These are phyloP conservation scores for Rhizophagus clarus DNA, from an alignment of 192 early-diverging fungal species.

Conservation along the genomic window DNA sequence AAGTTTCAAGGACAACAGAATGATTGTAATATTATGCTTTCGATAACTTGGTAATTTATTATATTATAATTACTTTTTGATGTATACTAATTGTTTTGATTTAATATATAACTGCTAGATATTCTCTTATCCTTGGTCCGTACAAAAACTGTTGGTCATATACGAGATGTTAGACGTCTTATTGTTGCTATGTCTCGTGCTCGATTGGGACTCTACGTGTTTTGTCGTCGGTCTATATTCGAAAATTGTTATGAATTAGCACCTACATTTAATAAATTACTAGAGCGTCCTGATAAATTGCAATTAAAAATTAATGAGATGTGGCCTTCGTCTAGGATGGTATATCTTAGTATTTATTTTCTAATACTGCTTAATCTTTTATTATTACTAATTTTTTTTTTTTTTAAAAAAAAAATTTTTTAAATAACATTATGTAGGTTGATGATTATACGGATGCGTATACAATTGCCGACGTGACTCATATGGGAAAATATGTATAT, in stretches of 20 bases:
- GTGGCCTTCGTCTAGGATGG: constrained; percentile 35
- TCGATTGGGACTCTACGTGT: constrained; percentile 92
- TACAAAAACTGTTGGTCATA: constrained; percentile 84
- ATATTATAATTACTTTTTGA: too few relatives aligned
- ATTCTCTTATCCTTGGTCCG: constrained; percentile 93
- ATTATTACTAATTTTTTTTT: not conserved
- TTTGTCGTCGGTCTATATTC: constrained; percentile 77
- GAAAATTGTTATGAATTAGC: constrained; percentile 82
- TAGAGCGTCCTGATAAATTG: constrained; percentile 64
- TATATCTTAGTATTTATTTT: constrained; percentile 31
- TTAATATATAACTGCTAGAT: constrained; percentile 46
- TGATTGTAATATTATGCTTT: constrained; percentile 64
- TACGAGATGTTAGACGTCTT: constrained; percentile 90
- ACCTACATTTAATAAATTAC: constrained; percentile 63
- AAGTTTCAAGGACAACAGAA: constrained; percentile 96
- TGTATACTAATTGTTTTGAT: not conserved
- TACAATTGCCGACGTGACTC: constrained; percentile 53
- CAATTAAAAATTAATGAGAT: constrained; percentile 61
- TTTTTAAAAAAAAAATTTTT: not conserved
- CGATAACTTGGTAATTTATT: not conserved
- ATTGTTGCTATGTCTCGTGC: constrained; percentile 95
- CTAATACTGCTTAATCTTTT: not conserved
- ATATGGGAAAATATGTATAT: constrained; percentile 65
- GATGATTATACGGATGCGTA: constrained; percentile 41
- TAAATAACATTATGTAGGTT: constrained; percentile 38